Evolutionary conservation across 345 rosid genomes (phyloP), one percentile per base, ranked within the genome.

Genomic region (Odontarrhena argentea): DNA sequence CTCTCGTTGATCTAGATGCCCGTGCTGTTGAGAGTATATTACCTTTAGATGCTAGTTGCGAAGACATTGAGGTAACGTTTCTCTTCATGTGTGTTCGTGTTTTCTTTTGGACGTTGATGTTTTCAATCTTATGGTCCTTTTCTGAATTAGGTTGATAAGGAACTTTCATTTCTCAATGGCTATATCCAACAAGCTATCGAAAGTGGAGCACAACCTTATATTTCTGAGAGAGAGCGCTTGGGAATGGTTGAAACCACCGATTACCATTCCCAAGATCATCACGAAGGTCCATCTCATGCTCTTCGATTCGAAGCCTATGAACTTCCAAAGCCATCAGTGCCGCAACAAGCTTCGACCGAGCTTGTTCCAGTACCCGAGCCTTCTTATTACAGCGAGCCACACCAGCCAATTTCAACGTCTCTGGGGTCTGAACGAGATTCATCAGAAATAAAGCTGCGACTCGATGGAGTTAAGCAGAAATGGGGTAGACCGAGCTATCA

Each of bases 291-390:
- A 65, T 49, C 81, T 42, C 99, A 91, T 53, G 78, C 89, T 77
- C 97, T 94, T 56, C 81, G 89, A 76, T 94, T 94, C 15, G 97
- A 94, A 79, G 99, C 99, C 14, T 88, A 91, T 63, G 97, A 94
- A 82, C 88, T 87, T 80, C 96, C 96, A 47, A 86, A 83, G 79
- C 83, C 87, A 59, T 71, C 86, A 55, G 74, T 51, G 63, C 70
- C 68, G 49, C 77, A 85, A 47, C 78, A 82, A 44, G 74, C 70
- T 68, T 69, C 92, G 12, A 71, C 84, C 12, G 95, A 85, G 76
- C 91, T 91, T 71, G 85, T 87, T 65, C 91, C 86, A 43, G 83
- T 87, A 51, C 83, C 95, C 0, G 93, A 86, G 80, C 80, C 90
- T 41, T 61, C 82, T 43, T 86, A 82, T 80, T 77, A 76, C 67